Conservation (phyloP, 208 protist species). For the Leishmania major region DNA sequence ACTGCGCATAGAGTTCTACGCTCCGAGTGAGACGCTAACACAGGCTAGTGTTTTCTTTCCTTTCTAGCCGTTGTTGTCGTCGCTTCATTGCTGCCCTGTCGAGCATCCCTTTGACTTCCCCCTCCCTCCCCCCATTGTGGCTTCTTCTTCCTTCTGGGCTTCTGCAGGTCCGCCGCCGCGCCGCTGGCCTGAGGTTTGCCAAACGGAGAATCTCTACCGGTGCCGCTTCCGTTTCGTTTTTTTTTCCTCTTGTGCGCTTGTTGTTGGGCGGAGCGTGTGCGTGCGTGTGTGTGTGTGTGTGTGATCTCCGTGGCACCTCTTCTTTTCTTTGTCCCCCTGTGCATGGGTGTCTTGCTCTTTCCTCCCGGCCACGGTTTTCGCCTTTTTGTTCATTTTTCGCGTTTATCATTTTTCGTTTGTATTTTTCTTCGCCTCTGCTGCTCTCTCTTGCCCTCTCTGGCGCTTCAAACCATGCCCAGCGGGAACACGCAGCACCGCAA, state of each 20-base stretch:
- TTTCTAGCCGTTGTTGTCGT: neutral
- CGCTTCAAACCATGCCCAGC: slow-evolving; percentile 14
- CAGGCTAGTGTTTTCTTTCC: neutral
- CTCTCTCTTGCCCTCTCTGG: neutral
- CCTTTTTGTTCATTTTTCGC: neutral
- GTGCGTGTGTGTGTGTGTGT: neutral
- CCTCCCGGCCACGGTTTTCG: neutral
- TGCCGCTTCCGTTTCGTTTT: neutral
- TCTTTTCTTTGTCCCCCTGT: neutral
- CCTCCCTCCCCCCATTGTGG: neutral
- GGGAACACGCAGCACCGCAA: slow-evolving; percentile 29
- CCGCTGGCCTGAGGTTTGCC: neutral
- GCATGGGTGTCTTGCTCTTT: neutral
- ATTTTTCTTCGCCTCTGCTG: too few relatives aligned
- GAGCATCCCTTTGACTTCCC: neutral
- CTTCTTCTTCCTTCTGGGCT: neutral
- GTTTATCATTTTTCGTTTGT: neutral
- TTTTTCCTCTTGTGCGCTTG: neutral
- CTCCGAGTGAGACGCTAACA: neutral
- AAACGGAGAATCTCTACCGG: neutral
- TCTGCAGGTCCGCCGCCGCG: neutral
- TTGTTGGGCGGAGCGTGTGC: neutral
- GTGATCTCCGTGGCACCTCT: neutral
- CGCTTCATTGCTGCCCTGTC: neutral
- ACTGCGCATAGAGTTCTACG: neutral